Conservation (phyloP, 2,329 filamentous ascomycete genomes). For the Periconia sp. region DNA sequence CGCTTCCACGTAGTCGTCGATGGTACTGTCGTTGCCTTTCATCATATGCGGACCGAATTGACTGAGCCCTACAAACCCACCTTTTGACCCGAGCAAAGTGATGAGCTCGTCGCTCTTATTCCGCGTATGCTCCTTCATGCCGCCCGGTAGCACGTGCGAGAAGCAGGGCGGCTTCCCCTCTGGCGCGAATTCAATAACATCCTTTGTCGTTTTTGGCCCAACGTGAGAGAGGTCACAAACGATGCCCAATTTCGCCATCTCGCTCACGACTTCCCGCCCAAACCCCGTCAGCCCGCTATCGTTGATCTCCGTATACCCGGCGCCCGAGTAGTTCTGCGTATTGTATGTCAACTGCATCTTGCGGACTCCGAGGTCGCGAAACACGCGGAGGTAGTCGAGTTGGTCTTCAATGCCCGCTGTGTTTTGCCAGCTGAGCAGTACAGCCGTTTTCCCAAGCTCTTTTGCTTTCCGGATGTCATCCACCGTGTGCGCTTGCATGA, state of each 20-base stretch:
- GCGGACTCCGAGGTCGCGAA: constrained; percentile 44
- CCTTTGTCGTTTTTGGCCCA: constrained; percentile 27
- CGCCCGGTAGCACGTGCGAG: constrained; percentile 42
- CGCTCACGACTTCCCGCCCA: constrained; percentile 34
- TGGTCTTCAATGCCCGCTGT: constrained; percentile 47
- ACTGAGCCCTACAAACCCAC: constrained; percentile 44
- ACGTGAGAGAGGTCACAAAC: constrained; percentile 43
- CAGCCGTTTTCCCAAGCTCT: constrained; percentile 40
- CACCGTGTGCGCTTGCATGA: constrained; percentile 43
- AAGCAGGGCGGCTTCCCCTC: constrained; percentile 43
- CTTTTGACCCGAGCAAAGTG: constrained; percentile 38
- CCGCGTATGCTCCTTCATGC: constrained; percentile 41
- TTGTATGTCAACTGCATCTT: constrained; percentile 51
- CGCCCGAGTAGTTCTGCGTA: constrained; percentile 47
- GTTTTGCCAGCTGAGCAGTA: constrained; percentile 47
- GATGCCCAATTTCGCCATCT: constrained; percentile 42
- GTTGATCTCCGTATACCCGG: constrained; percentile 43
- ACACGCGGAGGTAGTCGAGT: constrained; percentile 43
- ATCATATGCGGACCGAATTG: constrained; percentile 47
- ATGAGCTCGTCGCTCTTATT: constrained; percentile 45
- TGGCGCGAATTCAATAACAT: constrained; percentile 38
- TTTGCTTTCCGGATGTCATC: constrained; percentile 44
- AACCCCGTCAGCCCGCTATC: constrained; percentile 44
- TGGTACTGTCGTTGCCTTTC: constrained; percentile 45
- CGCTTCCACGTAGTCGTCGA: constrained; percentile 47